phyloP scores from a whole-genome alignment of 2,329 filamentous ascomycete species.

The Penicillium sp. region DNA sequence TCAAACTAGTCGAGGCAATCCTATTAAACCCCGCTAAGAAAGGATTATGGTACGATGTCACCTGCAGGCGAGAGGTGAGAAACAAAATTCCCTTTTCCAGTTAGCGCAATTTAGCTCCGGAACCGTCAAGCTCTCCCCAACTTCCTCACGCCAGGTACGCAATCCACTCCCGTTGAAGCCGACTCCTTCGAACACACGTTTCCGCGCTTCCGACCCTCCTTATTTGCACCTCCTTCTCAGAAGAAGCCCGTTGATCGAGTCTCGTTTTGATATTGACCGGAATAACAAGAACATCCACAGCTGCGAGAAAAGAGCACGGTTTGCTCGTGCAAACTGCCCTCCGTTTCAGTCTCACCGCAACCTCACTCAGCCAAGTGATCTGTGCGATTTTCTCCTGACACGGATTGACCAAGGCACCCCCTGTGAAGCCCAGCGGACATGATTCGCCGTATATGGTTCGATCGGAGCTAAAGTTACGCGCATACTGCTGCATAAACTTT shows the following conservation, averaged over 20 bases:
- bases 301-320: neutral
- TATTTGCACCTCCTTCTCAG: neutral
- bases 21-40: neutral
- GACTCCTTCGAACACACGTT: neutral
- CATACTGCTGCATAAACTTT: neutral
- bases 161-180: neutral
- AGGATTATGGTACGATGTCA: neutral
- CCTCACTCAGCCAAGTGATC: neutral
- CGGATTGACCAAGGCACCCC: neutral
- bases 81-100: neutral
- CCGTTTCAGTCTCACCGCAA: conserved; percentile 9
- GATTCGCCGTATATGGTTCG: conserved; percentile 14
- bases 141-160: neutral
- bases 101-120: neutral
- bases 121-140: neutral
- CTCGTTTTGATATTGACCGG: neutral
- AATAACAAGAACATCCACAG: neutral
- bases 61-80: neutral
- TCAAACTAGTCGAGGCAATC: neutral
- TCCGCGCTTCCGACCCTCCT: neutral
- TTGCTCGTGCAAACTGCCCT: neutral
- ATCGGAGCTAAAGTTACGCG: conserved; percentile 16
- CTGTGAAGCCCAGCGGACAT: neutral
- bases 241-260: neutral
- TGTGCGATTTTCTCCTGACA: neutral